phyloP scores from a whole-genome alignment of 2,329 filamentous ascomycete genomes.

The Dothiorella sarmentorum region DNA sequence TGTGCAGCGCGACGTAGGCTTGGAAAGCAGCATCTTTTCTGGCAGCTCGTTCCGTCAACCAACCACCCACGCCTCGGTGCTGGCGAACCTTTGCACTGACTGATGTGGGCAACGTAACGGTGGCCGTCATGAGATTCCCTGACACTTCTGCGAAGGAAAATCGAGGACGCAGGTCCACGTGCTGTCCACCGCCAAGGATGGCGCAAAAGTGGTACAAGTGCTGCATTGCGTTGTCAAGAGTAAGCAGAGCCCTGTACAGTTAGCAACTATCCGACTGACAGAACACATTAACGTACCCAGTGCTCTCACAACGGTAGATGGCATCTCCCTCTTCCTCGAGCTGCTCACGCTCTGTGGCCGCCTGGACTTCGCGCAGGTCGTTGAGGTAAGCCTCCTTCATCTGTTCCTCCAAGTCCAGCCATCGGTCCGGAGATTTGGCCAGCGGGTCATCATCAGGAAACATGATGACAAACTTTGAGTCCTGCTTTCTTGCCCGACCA shows the following conservation, averaged over 20 bases:
- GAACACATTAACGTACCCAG: slow-evolving; percentile 25
- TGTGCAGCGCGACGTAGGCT: slow-evolving; percentile 68
- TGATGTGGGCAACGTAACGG: slow-evolving; percentile 67
- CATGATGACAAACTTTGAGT: slow-evolving; percentile 53
- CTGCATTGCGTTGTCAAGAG: slow-evolving; percentile 67
- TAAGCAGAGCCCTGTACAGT: slow-evolving; percentile 58
- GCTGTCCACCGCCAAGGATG: slow-evolving; percentile 55
- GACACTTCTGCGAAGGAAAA: slow-evolving; percentile 56
- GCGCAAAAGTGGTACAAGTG: slow-evolving; percentile 82
- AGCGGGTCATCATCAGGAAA: slow-evolving; percentile 29
- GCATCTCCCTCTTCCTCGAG: slow-evolving; percentile 46
- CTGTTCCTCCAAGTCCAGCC: slow-evolving; percentile 65
- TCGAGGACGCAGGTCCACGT: slow-evolving; percentile 63
- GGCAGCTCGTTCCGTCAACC: slow-evolving; percentile 69
- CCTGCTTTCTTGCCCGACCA: slow-evolving; percentile 57
- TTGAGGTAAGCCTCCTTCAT: slow-evolving; percentile 70
- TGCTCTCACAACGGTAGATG: slow-evolving; percentile 24
- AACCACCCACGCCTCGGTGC: slow-evolving; percentile 52
- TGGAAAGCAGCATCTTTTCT: slow-evolving; percentile 80
- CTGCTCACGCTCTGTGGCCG: slow-evolving; percentile 43
- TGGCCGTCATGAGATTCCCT: slow-evolving; percentile 48
- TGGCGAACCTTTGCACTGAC: slow-evolving; percentile 61
- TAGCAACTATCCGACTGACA: neutral
- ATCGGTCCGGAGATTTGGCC: slow-evolving; percentile 43
- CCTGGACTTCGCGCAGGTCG: slow-evolving; percentile 52